Evolutionary conservation across 163 green algal genomes (phyloP), one percentile per base, ranked within the genome.

Genomic region (Chlamydomonas reinhardtii): DNA sequence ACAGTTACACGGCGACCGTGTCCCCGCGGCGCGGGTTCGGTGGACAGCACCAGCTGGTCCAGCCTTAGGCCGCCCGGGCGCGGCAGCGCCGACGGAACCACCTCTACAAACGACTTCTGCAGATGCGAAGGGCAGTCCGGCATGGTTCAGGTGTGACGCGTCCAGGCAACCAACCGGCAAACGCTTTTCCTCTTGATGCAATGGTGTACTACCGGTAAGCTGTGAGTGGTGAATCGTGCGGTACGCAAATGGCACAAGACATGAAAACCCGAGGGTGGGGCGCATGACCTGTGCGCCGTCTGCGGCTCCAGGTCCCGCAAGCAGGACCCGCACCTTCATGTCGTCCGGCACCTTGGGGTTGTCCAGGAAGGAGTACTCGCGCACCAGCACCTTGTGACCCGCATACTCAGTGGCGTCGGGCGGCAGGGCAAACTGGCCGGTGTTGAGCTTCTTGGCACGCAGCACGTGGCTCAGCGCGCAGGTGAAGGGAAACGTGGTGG

Each of bases 281-380:
- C n/a, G n/a, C n/a, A n/a, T n/a, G n/a, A n/a, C n/a, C n/a, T n/a
- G n/a, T n/a, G n/a, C n/a, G n/a, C n/a, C n/a, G n/a, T n/a, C n/a
- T n/a, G 39, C 39, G 39, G 5, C 39, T 8, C 39, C 5, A 48
- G 39, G 48, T 56, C 11, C 48, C 48, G 48, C 48, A 56, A 2
- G 17, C 11, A 19, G 11, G 1, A 17, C 48, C 48, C 48, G 48
- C 62, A 87, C 82, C 82, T 72, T 81, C 37, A 82, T 20, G 9
- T 39, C 29, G 15, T 65, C 61, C 2, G 82, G 82, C 59, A 87
- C 82, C 72, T 87, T 87, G 35, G 82, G 82, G 82, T 87, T 87
- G 22, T 87, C 82, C 39, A 87, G 72, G 61, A 82, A 87, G 2
- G 72, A 82, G 82, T 87, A 87, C 72, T 87, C 82, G 3, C 82